Conservation (phyloP, 345 rosid genomes). For the Lagerstroemia speciosa region DNA sequence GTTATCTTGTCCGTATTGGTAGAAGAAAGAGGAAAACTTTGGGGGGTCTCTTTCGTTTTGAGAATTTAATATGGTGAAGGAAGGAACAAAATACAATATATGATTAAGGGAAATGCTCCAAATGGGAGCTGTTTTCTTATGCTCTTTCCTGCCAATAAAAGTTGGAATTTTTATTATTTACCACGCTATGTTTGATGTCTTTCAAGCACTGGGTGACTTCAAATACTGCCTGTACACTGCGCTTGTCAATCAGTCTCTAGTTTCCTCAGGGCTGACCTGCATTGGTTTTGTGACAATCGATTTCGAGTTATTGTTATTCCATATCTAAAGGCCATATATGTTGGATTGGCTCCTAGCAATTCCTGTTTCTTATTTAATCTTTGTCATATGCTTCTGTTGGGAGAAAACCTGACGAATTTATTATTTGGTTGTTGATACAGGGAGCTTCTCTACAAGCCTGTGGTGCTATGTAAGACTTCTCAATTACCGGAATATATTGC, state of each 20-base stretch:
- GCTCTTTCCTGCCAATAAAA: neutral
- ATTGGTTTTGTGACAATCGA: too few species aligned
- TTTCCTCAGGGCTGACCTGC: too few species aligned
- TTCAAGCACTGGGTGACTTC: neutral
- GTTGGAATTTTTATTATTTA: neutral
- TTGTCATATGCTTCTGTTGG: neutral
- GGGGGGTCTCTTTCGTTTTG: too few species aligned
- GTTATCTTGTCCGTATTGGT: neutral
- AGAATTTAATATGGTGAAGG: neutral
- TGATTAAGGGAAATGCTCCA: too few species aligned
- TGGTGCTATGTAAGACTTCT: constrained; percentile 53
- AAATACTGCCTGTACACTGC: too few species aligned
- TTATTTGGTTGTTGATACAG: constrained; percentile 30
- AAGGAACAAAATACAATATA: neutral
- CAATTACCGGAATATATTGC: neutral
- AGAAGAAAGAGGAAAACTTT: neutral
- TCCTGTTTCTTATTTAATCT: too few species aligned
- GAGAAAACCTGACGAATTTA: neutral
- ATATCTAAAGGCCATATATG: too few species aligned
- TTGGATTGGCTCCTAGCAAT: too few species aligned
- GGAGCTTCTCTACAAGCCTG: constrained; percentile 85
- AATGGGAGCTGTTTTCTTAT: neutral
- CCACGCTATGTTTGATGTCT: too few species aligned
- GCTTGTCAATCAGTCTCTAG: too few species aligned
- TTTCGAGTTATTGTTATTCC: too few species aligned